Evolutionary conservation across 78 protist species (phyloP).

Genomic region (Guillardia theta): DNA sequence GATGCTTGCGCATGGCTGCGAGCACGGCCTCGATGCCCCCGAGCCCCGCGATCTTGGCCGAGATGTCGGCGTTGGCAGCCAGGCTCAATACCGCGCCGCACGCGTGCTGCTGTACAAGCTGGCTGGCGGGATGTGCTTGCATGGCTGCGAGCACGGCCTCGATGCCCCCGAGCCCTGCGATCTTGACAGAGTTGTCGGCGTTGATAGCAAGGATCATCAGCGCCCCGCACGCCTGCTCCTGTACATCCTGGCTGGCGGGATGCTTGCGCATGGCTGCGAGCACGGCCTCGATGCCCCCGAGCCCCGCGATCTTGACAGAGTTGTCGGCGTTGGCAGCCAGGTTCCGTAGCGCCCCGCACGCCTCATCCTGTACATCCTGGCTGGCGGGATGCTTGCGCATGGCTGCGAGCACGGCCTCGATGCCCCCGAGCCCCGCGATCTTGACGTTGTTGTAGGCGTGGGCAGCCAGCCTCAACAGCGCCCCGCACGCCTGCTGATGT

Average conservation of each 20-base stretch:
- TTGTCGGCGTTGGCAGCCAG: background rate
- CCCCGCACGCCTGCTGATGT: background rate
- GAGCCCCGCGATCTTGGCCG: background rate
- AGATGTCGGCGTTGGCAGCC: background rate
- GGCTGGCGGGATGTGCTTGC: background rate
- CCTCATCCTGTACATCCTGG: conserved; percentile 28
- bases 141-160: background rate
- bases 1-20: background rate
- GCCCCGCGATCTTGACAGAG: background rate
- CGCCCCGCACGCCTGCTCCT: background rate
- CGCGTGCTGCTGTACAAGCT: background rate
- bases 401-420: background rate
- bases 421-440: background rate
- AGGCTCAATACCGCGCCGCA: background rate
- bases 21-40: background rate
- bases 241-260: background rate
- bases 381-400: background rate
- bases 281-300: conserved; percentile 13
- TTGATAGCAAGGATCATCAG: background rate
- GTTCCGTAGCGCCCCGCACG: conserved; percentile 13
- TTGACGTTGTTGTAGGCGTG: background rate
- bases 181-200: background rate
- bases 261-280: background rate
- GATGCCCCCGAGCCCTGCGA: background rate
- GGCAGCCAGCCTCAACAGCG: background rate